Conservation (phyloP, 768 basidiomycete genomes). For the Leccinum subtestaceum region DNA sequence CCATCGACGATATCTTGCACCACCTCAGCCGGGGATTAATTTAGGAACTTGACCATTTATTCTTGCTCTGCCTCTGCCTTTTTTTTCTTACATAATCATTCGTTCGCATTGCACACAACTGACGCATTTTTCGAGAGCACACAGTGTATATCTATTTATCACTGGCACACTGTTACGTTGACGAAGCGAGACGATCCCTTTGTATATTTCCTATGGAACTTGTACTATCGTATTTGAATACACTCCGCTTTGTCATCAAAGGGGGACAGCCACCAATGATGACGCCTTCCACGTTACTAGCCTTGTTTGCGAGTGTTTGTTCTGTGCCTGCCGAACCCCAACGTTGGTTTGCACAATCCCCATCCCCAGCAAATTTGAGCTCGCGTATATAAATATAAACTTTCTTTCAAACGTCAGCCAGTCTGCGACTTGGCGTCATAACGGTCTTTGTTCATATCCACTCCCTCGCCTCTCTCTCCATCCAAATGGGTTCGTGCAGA, state of each 20-base stretch:
- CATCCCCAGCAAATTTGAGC: slow-evolving; percentile 28
- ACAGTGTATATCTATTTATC: slow-evolving; percentile 20
- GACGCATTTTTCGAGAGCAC: slow-evolving; percentile 12
- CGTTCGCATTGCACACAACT: slow-evolving; percentile 16
- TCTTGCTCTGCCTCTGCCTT: neutral
- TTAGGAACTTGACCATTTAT: slow-evolving; percentile 15
- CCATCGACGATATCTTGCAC: slow-evolving; percentile 14
- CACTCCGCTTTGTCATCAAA: neutral
- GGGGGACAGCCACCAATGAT: neutral
- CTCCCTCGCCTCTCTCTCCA: slow-evolving; percentile 6
- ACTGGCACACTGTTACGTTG: slow-evolving; percentile 7
- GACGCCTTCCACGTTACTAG: neutral
- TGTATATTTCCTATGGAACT: slow-evolving; percentile 18
- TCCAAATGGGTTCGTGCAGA: slow-evolving; percentile 38
- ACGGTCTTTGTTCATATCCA: slow-evolving; percentile 24
- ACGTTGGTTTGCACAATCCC: slow-evolving; percentile 7
- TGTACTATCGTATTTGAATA: slow-evolving; percentile 22
- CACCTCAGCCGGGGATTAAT: slow-evolving; percentile 18
- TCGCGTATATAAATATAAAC: slow-evolving; percentile 24
- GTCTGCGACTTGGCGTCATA: slow-evolving; percentile 30
- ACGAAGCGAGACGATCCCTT: neutral
- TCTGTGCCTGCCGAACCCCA: slow-evolving; percentile 30
- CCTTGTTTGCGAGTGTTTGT: slow-evolving; percentile 26
- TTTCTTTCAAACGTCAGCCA: slow-evolving; percentile 23
- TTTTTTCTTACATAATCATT: slow-evolving; percentile 10